These are phyloP conservation scores for Colletotrichum tabaci DNA, from an alignment of 2,329 filamentous ascomycete species.

Conservation along the genomic window DNA sequence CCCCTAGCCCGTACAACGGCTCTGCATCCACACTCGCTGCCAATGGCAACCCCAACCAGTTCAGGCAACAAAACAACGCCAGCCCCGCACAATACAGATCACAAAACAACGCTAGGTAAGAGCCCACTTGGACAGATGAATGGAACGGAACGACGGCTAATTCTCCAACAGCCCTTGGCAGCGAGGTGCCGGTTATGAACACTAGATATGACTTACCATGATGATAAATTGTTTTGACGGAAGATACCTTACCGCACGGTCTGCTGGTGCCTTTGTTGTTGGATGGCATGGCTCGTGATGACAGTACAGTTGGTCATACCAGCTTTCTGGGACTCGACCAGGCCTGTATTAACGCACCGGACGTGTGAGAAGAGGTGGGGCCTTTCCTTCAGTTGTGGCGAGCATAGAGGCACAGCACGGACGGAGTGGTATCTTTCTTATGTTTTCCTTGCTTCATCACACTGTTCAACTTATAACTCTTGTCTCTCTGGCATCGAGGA, in stretches of 20 bases:
- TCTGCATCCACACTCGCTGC: constrained; percentile 49
- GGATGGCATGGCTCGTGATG: constrained; percentile 1
- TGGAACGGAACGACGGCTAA: neutral
- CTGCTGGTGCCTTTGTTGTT: neutral
- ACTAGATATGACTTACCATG: constrained; percentile 44
- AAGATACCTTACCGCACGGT: constrained; percentile 12
- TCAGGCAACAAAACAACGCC: constrained; percentile 49
- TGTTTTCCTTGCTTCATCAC: constrained; percentile 16
- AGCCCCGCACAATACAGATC: constrained; percentile 54
- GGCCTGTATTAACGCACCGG: constrained; percentile 20
- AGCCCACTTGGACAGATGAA: constrained; percentile 32
- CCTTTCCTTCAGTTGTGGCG: constrained; percentile 26
- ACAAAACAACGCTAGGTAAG: constrained; percentile 59
- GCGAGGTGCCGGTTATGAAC: constrained; percentile 62
- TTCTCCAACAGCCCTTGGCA: constrained; percentile 57
- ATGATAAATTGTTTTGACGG: constrained; percentile 21
- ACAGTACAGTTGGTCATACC: neutral
- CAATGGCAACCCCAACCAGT: constrained; percentile 46
- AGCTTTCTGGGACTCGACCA: constrained; percentile 15
- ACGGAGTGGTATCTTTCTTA: constrained; percentile 31
- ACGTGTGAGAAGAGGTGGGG: constrained; percentile 6
- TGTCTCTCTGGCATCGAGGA: constrained; percentile 34
- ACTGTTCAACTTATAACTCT: constrained; percentile 34
- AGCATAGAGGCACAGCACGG: constrained; percentile 27
- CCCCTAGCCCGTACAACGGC: constrained; percentile 54